Percentiles rank a stretch among this genome's conserved stretches.
Conservation (phyloP, 2,329 filamentous ascomycete genomes). For the Fusarium protoensiforme region DNA sequence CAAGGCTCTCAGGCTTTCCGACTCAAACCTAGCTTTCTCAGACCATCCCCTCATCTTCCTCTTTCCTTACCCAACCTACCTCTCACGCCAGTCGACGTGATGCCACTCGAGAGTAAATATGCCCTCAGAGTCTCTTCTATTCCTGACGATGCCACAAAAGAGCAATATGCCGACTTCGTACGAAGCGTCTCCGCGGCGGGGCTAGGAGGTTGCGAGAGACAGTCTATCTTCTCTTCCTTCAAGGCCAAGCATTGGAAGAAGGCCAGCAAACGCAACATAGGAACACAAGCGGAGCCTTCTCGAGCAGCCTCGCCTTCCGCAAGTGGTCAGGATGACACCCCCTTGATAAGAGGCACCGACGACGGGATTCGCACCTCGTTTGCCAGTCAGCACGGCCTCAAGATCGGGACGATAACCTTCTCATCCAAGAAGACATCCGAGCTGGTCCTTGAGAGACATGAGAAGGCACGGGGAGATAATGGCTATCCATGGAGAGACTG, state of each 20-base stretch:
- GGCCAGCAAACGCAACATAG: background rate
- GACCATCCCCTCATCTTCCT: background rate
- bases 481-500: background rate
- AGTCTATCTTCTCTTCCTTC: background rate
- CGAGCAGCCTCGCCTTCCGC: background rate
- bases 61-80: background rate
- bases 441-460: background rate
- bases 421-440: background rate
- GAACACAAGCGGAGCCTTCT: background rate
- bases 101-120: background rate
- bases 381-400: background rate
- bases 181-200: background rate
- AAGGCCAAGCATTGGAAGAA: background rate
- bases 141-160: background rate
- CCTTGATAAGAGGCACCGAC: background rate
- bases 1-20: background rate
- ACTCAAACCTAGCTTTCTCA: background rate
- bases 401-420: background rate
- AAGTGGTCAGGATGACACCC: background rate
- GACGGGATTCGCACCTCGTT: background rate
- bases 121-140: background rate
- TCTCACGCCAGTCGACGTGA: background rate
- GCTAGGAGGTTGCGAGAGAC: background rate
- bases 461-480: background rate
- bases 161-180: background rate